Base-by-base conservation (phyloP, 768 basidiomycete species). In the Trametes coccinea region DNA sequence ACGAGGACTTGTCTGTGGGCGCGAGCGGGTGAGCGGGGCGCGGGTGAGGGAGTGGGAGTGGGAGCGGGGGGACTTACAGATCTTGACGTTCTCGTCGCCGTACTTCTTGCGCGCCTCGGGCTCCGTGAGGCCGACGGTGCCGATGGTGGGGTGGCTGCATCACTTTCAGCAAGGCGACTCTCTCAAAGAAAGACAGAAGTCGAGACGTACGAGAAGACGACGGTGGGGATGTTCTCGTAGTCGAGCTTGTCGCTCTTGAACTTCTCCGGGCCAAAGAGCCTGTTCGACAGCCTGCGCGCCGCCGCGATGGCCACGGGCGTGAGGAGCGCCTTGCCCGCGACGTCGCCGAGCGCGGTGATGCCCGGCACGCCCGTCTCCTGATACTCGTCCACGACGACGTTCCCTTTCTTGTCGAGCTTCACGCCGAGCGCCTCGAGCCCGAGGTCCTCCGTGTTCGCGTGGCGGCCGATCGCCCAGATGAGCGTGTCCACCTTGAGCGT, bases 231-330 rank as follows among this genome's bases (percentile, higher is more conserved):
- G 72, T 98, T 85, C 37, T 88, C 82, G 72, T 98, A 99, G 67
- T 79, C 81, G 59, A 98, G 80, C 74, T 96, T 94, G 69, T 96
- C 90, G 50, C 89, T 73, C 78, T 90, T 94, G 82, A 82, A 95
- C 75, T 92, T 80, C 62, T 86, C 84, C 2, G 88, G 87, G 9
- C 97, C 97, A 69, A 93, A 99, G 48, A 98, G 76, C 61, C 97
- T 80, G 77, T 98, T 98, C 56, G 90, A 82, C 41, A 98, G 78
- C 62, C 94, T 79, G 61, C 97, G 80, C 22, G 94, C 97, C 14
- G 97, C 97, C 50, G 96, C 96, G 60, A 99, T 96, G 44, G 97
- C 97, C 9, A 99, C 97, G 14, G 97, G 97, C 4, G 97, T 99
- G 61, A 99, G 80, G 34, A 96, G 79, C 45, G 86, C 92, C 75